A percentile compares a stretch with the other conserved stretches of the same genome.
phyloP scores from a whole-genome alignment of 345 rosid genomes.

The Adansonia digitata region DNA sequence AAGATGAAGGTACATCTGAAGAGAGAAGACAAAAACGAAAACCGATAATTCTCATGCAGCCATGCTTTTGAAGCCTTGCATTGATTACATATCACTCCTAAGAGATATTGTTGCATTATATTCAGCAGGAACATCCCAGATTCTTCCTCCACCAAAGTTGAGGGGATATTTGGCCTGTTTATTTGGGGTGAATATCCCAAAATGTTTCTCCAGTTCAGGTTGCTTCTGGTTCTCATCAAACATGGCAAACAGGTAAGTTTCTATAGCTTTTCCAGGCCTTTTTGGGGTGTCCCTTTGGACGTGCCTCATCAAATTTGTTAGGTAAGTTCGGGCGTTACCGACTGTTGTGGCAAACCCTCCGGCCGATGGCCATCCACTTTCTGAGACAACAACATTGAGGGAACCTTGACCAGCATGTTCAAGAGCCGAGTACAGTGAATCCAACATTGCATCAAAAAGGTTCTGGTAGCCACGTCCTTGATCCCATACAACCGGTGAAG shows the following conservation, averaged over 20 bases:
- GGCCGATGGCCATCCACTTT: constrained; percentile 32
- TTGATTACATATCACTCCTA: constrained; percentile 20
- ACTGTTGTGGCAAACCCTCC: constrained; percentile 20
- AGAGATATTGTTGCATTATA: not conserved
- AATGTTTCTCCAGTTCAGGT: constrained; percentile 24
- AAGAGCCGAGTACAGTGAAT: constrained; percentile 23
- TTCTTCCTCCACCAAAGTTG: constrained; percentile 8
- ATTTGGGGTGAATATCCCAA: constrained; percentile 33
- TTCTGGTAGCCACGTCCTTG: constrained; percentile 19
- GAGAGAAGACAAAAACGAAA: not conserved
- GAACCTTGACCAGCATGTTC: constrained; percentile 18
- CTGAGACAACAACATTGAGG: constrained; percentile 22
- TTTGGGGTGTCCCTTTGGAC: constrained; percentile 29
- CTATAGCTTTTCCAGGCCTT: constrained; percentile 24
- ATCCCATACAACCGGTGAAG: constrained; percentile 17
- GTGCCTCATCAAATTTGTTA: constrained; percentile 20
- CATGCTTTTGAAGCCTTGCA: too few species aligned
- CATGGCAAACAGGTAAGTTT: constrained; percentile 37
- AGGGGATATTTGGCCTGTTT: constrained; percentile 20
- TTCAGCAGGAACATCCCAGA: constrained; percentile 14
- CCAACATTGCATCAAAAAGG: constrained; percentile 33
- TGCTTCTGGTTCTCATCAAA: constrained; percentile 34
- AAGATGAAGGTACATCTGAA: not conserved
- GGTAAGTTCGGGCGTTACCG: constrained; percentile 25
- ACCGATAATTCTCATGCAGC: constrained; percentile 1